Evolutionary conservation across 2,329 filamentous ascomycete genomes (phyloP), one percentile per base, ranked within the genome.

Genomic region (Pseudogymnoascus sp.): DNA sequence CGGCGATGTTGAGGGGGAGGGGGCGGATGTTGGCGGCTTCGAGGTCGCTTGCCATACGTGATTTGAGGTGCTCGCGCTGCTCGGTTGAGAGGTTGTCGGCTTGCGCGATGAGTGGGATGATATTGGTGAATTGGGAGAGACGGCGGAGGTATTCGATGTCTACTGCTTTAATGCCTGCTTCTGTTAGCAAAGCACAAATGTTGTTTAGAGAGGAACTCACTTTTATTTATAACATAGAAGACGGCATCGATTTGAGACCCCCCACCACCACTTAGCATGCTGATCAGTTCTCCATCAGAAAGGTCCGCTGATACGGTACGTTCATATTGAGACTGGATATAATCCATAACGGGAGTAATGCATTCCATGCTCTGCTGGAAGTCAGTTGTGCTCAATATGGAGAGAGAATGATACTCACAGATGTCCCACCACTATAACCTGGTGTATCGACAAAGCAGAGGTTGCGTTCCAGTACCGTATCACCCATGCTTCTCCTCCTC

Each of bases 371-470:
- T 76, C 79, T 81, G 67, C 68, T 64, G 60, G 41, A 24, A 11
- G 71, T 74, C 50, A 75, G 69, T 66, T 68, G 65, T 22, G 65
- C 65, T 22, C 46, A 6, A 41, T 6, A 31, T 26, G 12, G 22
- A 41, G 26, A 41, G 16, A 63, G 8, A 62, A 24, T 10, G 43
- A 26, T 56, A 74, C 82, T 65, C 75, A 86, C 81, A 38, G 82
- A 83, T 53, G 78, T 79, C 53, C 79, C 81, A 67, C 73, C 77
- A 41, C 80, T 77, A 73, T 84, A 86, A 11, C 87, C 87, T 10
- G 89, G 85, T 2, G 90, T 93, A 76, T 98, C 93, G 64, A 97
- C 87, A 72, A 99, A 97, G 74, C 91, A 96, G 4, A 99, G 77
- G 72, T 99, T 99, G 31, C 93, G 85, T 72, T 98, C 93, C 53